Evolutionary conservation across 2,329 filamentous ascomycete genomes (phyloP).

Genomic region (Chrysoporthe puriensis): DNA sequence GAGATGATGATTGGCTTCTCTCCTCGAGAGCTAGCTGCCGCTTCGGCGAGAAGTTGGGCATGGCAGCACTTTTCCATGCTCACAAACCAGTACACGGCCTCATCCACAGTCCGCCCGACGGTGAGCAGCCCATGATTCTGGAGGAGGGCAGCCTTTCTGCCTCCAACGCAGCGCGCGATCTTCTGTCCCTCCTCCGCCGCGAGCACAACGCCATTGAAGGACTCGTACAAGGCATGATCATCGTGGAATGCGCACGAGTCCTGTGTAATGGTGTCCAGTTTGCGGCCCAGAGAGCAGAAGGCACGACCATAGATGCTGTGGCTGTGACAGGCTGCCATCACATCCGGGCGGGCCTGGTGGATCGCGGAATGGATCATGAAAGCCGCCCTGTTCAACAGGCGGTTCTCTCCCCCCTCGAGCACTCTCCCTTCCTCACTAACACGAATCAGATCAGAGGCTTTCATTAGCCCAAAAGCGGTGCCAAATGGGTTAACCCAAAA

Average conservation of each 20-base stretch:
- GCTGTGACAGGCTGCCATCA: slow-evolving; percentile 57
- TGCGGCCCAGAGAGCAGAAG: slow-evolving; percentile 64
- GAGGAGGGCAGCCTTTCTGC: slow-evolving; percentile 56
- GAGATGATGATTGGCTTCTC: slow-evolving; percentile 67
- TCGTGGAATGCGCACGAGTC: slow-evolving; percentile 64
- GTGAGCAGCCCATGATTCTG: slow-evolving; percentile 60
- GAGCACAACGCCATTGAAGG: slow-evolving; percentile 52
- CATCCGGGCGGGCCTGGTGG: slow-evolving; percentile 58
- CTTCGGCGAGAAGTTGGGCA: slow-evolving; percentile 57
- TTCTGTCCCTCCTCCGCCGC: slow-evolving; percentile 53
- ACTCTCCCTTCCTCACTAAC: slow-evolving; percentile 65
- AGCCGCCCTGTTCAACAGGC: slow-evolving; percentile 37
- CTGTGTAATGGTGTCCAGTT: slow-evolving; percentile 68
- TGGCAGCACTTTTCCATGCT: slow-evolving; percentile 54
- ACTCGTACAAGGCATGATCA: slow-evolving; percentile 47
- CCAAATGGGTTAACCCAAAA: slow-evolving; percentile 74
- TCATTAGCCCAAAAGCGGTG: slow-evolving; percentile 52
- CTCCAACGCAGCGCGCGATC: slow-evolving; percentile 52
- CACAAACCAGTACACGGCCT: slow-evolving; percentile 58
- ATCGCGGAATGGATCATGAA: slow-evolving; percentile 56
- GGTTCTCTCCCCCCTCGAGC: slow-evolving; percentile 60
- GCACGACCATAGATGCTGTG: slow-evolving; percentile 59
- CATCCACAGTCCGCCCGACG: slow-evolving; percentile 53
- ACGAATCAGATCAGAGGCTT: slow-evolving; percentile 58
- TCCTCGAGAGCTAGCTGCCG: slow-evolving; percentile 64